A percentile compares a stretch with the other conserved stretches of the same genome.
phyloP scores from a whole-genome alignment of 495 filamentous ascomycete genomes.

The Penicillium robsamsonii region DNA sequence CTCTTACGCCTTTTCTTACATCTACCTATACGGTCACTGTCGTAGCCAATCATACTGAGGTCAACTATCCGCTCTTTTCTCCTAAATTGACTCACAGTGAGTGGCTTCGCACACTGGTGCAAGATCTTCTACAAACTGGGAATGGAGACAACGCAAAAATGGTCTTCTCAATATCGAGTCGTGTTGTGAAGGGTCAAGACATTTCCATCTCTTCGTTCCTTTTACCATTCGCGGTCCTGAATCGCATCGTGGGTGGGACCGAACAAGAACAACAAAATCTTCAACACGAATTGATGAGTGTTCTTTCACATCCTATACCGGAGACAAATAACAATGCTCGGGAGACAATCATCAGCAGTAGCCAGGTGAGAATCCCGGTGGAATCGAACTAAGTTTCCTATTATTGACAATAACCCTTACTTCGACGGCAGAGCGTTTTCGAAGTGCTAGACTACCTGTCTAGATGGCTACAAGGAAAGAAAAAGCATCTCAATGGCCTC shows the following conservation, averaged over 20 bases:
- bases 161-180: conserved; percentile 76
- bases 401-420: conserved; percentile 4
- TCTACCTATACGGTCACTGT: conserved; percentile 75
- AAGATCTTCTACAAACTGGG: conserved; percentile 74
- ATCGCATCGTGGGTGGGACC: conserved; percentile 69
- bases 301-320: conserved; percentile 62
- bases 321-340: conserved; percentile 52
- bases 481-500: conserved; percentile 52
- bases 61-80: conserved; percentile 75
- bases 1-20: conserved; percentile 76
- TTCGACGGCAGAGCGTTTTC: conserved; percentile 69
- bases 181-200: conserved; percentile 79
- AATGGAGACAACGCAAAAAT: conserved; percentile 65
- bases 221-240: conserved; percentile 78
- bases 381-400: conserved; percentile 6
- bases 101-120: conserved; percentile 78
- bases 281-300: conserved; percentile 63
- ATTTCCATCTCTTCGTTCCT: conserved; percentile 80
- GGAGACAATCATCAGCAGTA: conserved; percentile 75
- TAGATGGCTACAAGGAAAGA: conserved; percentile 82
- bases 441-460: conserved; percentile 87
- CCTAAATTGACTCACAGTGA: conserved; percentile 60
- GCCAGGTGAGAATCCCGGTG: conserved; percentile 60
- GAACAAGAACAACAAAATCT: conserved; percentile 65
- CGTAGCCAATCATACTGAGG: conserved; percentile 47